Percentiles rank a stretch among this genome's conserved stretches.
phyloP scores from a whole-genome alignment of 352 stramenopile genomes.

The Pythium sp. region DNA sequence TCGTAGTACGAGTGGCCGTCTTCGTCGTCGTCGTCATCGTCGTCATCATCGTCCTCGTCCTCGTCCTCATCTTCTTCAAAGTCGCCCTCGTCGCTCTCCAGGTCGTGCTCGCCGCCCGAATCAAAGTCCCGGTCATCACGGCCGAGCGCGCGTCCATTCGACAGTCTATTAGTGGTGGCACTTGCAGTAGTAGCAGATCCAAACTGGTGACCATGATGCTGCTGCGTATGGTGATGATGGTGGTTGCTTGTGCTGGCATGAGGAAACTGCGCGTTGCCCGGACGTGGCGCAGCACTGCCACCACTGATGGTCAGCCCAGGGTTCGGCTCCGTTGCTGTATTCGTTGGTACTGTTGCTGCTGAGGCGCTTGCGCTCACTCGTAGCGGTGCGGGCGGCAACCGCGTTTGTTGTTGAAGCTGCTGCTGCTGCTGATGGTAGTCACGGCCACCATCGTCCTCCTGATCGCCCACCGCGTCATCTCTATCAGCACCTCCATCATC shows the following conservation, averaged over 20 bases:
- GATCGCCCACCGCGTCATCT: neutral
- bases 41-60: conserved; percentile 45
- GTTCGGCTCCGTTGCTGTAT: neutral
- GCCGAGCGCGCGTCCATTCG: conserved; percentile 8
- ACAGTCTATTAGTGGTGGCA: neutral
- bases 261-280: neutral
- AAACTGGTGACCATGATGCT: conserved; percentile 4
- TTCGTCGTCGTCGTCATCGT: conserved; percentile 44
- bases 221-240: conserved; percentile 4
- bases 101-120: conserved; percentile 19
- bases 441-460: neutral
- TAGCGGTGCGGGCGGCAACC: neutral
- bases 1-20: conserved; percentile 51
- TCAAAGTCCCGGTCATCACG: conserved; percentile 14
- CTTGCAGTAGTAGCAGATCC: neutral
- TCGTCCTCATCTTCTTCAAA: conserved; percentile 21
- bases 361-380: neutral
- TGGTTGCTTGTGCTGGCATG: neutral
- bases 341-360: neutral
- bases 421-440: neutral
- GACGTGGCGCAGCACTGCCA: neutral
- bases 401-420: conserved; percentile 2
- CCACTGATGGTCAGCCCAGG: conserved; percentile 10
- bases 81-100: conserved; percentile 17
- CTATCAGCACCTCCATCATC: neutral